Percentiles rank a stretch among this genome's conserved stretches.
Conservation (phyloP, 352 stramenopile species). For the Phytophthora citrophthora region DNA sequence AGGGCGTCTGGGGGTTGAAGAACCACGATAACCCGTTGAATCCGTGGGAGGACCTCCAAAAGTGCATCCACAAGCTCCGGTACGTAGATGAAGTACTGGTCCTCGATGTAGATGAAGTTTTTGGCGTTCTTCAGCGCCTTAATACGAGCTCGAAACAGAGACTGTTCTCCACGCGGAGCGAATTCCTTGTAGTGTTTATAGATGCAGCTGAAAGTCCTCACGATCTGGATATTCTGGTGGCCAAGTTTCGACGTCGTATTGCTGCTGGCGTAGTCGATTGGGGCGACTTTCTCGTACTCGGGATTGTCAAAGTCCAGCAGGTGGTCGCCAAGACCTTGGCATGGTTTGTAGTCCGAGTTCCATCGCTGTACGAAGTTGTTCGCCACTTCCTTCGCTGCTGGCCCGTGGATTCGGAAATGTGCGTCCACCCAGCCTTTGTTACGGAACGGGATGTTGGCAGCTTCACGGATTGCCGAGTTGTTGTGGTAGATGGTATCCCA, state of each 20-base stretch:
- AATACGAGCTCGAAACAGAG: conserved; percentile 49
- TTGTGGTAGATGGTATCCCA: conserved; percentile 68
- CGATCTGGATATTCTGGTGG: conserved; percentile 54
- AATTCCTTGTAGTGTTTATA: conserved; percentile 60
- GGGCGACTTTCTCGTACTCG: conserved; percentile 19
- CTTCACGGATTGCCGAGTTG: conserved; percentile 38
- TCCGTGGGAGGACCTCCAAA: conserved; percentile 44
- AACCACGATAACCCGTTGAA: conserved; percentile 63
- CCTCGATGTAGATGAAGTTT: conserved; percentile 42
- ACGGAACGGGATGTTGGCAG: conserved; percentile 27
- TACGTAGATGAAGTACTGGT: conserved; percentile 48
- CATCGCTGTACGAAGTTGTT: conserved; percentile 63
- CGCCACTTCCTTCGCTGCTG: conserved; percentile 53
- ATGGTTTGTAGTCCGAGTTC: conserved; percentile 46
- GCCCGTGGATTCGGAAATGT: conserved; percentile 49
- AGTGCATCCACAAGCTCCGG: conserved; percentile 51
- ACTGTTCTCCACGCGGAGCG: conserved; percentile 54
- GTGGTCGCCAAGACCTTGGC: conserved; percentile 35
- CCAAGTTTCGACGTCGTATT: conserved; percentile 16
- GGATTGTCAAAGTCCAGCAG: conserved; percentile 57
- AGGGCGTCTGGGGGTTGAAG: conserved; percentile 31
- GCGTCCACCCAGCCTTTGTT: conserved; percentile 67
- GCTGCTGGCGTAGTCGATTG: conserved; percentile 17
- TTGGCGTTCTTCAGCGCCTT: conserved; percentile 52
- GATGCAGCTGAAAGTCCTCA: conserved; percentile 65